These are phyloP conservation scores for Suillus ampliporus DNA, from an alignment of 768 basidiomycete species.

Conservation along the genomic window DNA sequence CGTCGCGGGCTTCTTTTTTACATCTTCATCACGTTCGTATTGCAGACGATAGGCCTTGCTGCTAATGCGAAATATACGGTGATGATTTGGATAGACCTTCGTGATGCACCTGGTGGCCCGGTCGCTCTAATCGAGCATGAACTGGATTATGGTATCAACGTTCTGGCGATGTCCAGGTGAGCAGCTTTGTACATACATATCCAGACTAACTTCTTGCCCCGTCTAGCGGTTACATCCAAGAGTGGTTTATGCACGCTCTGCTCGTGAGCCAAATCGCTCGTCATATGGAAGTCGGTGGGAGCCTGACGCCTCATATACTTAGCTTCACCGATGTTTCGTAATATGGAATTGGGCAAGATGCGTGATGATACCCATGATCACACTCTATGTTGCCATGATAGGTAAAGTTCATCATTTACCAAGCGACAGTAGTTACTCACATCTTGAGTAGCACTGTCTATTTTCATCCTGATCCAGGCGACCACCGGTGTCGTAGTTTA, in stretches of 20 bases:
- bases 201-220: neutral
- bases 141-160: neutral
- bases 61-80: conserved; percentile 24
- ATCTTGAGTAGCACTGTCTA: conserved; percentile 20
- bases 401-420: conserved; percentile 11
- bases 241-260: neutral
- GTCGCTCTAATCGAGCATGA: neutral
- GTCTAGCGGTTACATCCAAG: no score
- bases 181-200: neutral
- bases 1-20: neutral
- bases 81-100: conserved; percentile 29
- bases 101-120: conserved; percentile 8
- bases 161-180: neutral
- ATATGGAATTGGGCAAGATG: conserved; percentile 20
- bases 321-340: conserved; percentile 18
- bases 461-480: conserved; percentile 21
- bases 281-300: neutral
- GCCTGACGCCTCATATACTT: neutral
- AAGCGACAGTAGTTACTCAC: neutral
- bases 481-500: conserved; percentile 23
- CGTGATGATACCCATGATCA: conserved; percentile 22
- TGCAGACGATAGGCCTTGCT: conserved; percentile 22
- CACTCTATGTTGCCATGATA: conserved; percentile 18
- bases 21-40: conserved; percentile 13
- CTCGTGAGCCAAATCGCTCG: neutral